Conservation (phyloP, 768 basidiomycete genomes). For the Hortiboletus flavorubellus region DNA sequence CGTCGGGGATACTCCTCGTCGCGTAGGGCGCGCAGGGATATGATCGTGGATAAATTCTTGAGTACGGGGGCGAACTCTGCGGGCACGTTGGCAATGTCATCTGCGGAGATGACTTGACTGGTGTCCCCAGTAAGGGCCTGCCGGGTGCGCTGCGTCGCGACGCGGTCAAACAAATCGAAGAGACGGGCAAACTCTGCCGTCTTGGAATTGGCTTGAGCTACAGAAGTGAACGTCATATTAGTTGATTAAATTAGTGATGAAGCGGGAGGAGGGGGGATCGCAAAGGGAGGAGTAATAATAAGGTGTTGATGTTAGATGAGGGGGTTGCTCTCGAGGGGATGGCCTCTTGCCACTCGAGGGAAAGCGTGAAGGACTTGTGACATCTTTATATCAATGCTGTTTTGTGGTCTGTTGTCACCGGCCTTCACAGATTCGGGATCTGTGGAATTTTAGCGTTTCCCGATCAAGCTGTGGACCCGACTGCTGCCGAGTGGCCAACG, state of each 20-base stretch:
- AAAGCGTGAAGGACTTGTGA: background rate
- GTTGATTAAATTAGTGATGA: conserved; percentile 4
- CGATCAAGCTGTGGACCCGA: conserved; percentile 8
- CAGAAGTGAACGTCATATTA: conserved; percentile 20
- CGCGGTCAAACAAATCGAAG: conserved; percentile 51
- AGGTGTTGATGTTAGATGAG: background rate
- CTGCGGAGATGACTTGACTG: conserved; percentile 24
- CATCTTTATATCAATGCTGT: conserved; percentile 18
- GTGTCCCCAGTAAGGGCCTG: conserved; percentile 11
- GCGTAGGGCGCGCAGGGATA: conserved; percentile 32
- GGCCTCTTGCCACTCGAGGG: background rate
- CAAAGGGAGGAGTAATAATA: background rate
- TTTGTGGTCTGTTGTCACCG: conserved; percentile 15
- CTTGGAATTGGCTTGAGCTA: conserved; percentile 34
- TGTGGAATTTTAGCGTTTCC: conserved; percentile 1
- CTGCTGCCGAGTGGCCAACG: conserved; percentile 22
- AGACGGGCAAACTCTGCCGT: conserved; percentile 52
- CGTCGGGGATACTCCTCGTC: conserved; percentile 17
- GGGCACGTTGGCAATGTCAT: conserved; percentile 31
- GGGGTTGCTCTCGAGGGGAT: background rate
- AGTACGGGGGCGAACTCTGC: conserved; percentile 32
- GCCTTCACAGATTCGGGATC: background rate
- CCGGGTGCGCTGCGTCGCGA: conserved; percentile 44
- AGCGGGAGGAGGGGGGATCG: background rate
- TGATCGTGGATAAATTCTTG: conserved; percentile 36